These are phyloP conservation scores for Eucalyptus polyanthemos DNA, from an alignment of 345 rosid species.

Conservation along the genomic window DNA sequence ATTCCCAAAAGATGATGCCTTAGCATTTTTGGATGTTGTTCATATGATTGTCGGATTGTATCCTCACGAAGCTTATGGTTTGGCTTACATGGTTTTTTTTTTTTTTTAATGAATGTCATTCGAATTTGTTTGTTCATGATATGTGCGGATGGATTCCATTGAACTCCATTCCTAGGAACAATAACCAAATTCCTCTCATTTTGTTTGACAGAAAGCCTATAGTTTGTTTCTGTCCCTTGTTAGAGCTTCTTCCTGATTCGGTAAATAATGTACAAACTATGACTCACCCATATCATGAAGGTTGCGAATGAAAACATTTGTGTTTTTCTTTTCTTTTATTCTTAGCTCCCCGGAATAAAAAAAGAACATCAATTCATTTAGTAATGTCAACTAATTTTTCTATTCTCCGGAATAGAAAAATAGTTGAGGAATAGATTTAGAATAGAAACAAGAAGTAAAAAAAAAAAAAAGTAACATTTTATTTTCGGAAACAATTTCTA, in stretches of 20 bases:
- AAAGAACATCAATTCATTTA: no score
- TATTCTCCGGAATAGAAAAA: no score
- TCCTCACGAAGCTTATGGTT: not conserved
- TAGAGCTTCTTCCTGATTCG: not conserved
- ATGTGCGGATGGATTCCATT: not conserved
- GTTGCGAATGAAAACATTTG: no score
- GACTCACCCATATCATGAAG: no score
- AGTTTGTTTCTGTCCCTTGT: not conserved
- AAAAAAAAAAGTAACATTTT: no score
- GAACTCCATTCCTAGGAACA: not conserved
- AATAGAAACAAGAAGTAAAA: fast-evolving
- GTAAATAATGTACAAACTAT: not conserved
- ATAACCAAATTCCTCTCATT: not conserved
- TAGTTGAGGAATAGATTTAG: fast-evolving
- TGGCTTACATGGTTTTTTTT: not conserved
- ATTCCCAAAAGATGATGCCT: not conserved
- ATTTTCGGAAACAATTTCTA: fast-evolving
- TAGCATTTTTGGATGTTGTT: not conserved
- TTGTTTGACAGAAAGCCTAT: not conserved
- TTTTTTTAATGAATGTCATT: not conserved
- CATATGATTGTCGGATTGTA: not conserved
- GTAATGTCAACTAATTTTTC: no score
- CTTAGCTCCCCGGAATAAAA: no score
- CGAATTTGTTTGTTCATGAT: not conserved
- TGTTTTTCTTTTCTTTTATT: no score